Base-by-base conservation (phyloP, 495 filamentous ascomycete species). In the Penicillium cosmopolitanum region DNA sequence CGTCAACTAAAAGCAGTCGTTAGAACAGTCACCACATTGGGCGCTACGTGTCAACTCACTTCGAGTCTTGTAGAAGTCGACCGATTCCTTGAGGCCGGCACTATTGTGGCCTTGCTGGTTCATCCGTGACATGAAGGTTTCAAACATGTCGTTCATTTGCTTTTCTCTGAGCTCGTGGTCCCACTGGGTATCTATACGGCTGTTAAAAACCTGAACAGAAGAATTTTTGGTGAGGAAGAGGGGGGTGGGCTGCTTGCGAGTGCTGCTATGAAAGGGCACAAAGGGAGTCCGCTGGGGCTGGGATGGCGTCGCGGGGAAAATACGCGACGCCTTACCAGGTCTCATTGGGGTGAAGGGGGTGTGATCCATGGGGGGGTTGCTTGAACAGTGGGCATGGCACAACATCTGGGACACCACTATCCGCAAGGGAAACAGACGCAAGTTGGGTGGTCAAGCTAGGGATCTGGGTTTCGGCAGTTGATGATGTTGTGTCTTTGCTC, bases 141-240 rank as follows among this genome's bases (percentile, higher is more conserved):
- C 74, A 60, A 87, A 86, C 58, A 90, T 73, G 3, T 76, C 73
- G 57, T 92, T 87, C 70, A 95, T 83, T 28, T 81, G 75, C 55
- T 85, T 82, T 58, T 94, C 80, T 50, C 84, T 80, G 58, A 77
- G 78, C 52, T 89, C 85, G 56, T 86, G 84, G 71, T 96, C 89
- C 83, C 85, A 93, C 55, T 84, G 89, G 86, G 80, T 71, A 67
- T 68, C 76, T 79, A 66, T 55, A 67, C 46, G 52, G 61, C 58
- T 58, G 69, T 77, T 66, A 79, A 74, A 75, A 61, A 73, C 82
- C 55, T 71, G 78, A 61, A 81, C 69, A 74, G 86, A 85, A 78
- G 91, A 90, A 73, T 85, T 77, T 76, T 89, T 92, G 42, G 81
- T 87, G 62, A 96, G 80, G 77, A 82, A 96, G 1, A 64, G 35